Evolutionary conservation across 129 eudicot genomes (phyloP).

Genomic region (Flaveria robusta): DNA sequence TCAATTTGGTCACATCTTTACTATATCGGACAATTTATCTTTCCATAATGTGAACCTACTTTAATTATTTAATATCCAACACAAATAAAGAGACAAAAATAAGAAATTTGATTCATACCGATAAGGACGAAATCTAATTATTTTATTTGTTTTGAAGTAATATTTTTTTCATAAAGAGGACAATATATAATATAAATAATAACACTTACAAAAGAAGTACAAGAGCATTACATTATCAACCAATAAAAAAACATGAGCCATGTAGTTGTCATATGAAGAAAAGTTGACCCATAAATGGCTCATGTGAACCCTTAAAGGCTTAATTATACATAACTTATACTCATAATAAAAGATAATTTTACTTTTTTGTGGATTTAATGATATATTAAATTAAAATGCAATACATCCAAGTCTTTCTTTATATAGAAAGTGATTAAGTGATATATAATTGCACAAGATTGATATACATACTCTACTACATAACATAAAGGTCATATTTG

Average conservation of each 20-base stretch:
- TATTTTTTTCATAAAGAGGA: background rate
- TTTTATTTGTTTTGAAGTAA: background rate
- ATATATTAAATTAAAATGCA: background rate
- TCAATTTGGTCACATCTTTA: background rate
- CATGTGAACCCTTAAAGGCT: background rate
- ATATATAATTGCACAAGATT: background rate
- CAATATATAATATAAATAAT: too few relatives aligned
- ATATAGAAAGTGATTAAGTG: background rate
- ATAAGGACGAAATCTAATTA: background rate
- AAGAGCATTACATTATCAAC: too few relatives aligned
- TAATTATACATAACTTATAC: background rate
- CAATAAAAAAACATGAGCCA: background rate
- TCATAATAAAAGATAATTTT: background rate
- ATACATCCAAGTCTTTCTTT: background rate
- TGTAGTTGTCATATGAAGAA: background rate
- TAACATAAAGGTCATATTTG: conserved; percentile 24
- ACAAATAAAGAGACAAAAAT: background rate
- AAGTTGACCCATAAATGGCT: background rate
- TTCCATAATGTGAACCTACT: too few relatives aligned
- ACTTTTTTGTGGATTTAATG: background rate
- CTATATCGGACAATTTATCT: background rate
- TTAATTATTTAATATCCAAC: too few relatives aligned
- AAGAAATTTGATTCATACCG: background rate
- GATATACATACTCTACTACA: background rate
- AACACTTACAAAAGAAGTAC: too few relatives aligned